Percentiles rank a stretch among this genome's conserved stretches.
Conservation (phyloP, 352 stramenopile species). For the Nothophytophthora sp. region DNA sequence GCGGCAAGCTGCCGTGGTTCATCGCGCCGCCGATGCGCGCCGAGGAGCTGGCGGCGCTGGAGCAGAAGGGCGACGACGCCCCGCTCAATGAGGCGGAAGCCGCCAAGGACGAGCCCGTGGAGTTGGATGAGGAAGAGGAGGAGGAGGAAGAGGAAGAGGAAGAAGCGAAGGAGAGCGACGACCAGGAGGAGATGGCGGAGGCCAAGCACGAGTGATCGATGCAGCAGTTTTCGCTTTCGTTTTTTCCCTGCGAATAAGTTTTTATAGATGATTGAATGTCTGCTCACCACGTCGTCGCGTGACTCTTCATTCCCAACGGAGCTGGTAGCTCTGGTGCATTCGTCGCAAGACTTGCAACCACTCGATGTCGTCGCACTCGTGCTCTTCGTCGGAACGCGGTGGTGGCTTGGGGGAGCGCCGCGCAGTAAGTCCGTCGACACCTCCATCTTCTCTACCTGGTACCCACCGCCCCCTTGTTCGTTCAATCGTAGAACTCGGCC, state of each 20-base stretch:
- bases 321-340: no score
- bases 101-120: constrained; percentile 34
- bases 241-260: constrained; percentile 23
- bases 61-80: constrained; percentile 66
- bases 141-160: constrained; percentile 34
- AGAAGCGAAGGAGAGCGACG: constrained; percentile 37
- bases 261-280: constrained; percentile 33
- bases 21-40: constrained; percentile 93
- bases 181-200: constrained; percentile 29
- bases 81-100: constrained; percentile 68
- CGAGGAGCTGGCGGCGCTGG: constrained; percentile 84
- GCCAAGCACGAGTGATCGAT: constrained; percentile 20
- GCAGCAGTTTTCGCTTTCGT: constrained; percentile 9
- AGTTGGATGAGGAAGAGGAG: constrained; percentile 43
- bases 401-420: constrained; percentile 3
- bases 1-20: constrained; percentile 98
- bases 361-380: constrained; percentile 17
- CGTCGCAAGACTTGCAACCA: no score
- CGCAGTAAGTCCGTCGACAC: constrained; percentile 10
- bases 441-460: background rate
- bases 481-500: constrained; percentile 15
- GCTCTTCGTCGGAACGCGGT: constrained; percentile 15
- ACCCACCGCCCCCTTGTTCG: background rate
- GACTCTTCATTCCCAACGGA: no score
- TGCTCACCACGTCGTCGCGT: no score